These are phyloP conservation scores for Penicillium egyptiacum DNA, from an alignment of 495 filamentous ascomycete species.

Conservation along the genomic window DNA sequence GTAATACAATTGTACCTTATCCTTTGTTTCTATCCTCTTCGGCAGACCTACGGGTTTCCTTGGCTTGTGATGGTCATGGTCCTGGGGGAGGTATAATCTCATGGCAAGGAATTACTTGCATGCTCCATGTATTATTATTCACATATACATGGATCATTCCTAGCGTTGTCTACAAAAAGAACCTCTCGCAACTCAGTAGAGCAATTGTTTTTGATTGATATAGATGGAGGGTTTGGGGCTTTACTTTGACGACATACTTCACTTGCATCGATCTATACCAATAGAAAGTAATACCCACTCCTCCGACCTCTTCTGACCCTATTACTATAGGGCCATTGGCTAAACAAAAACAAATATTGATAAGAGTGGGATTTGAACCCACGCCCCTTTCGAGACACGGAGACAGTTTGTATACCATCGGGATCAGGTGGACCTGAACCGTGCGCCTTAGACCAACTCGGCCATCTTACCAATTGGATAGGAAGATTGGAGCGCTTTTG, in stretches of 20 bases:
- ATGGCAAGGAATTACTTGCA: neutral
- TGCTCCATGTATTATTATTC: neutral
- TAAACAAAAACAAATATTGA: slow-evolving; percentile 16
- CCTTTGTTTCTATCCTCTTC: neutral
- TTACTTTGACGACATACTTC: too few relatives aligned
- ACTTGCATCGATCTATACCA: neutral
- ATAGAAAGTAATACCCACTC: too few relatives aligned
- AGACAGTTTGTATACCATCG: slow-evolving; percentile 18
- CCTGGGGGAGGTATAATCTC: neutral
- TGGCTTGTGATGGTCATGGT: neutral
- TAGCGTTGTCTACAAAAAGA: too few relatives aligned
- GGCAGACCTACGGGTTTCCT: neutral
- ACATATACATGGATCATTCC: too few relatives aligned
- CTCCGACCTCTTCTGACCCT: neutral
- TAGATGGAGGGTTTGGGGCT: too few relatives aligned
- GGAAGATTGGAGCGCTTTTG: neutral
- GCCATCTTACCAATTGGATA: slow-evolving; percentile 27
- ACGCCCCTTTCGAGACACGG: slow-evolving; percentile 28
- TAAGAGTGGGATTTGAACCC: slow-evolving; percentile 36
- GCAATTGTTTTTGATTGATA: too few relatives aligned
- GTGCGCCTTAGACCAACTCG: slow-evolving; percentile 36
- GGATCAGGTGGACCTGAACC: slow-evolving; percentile 32
- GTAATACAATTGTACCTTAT: slow-evolving; percentile 53
- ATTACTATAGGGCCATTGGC: too few relatives aligned
- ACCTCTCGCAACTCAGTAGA: too few relatives aligned